Conservation (phyloP, 2,329 filamentous ascomycete genomes). For the Nannizziopsis barbatae region DNA sequence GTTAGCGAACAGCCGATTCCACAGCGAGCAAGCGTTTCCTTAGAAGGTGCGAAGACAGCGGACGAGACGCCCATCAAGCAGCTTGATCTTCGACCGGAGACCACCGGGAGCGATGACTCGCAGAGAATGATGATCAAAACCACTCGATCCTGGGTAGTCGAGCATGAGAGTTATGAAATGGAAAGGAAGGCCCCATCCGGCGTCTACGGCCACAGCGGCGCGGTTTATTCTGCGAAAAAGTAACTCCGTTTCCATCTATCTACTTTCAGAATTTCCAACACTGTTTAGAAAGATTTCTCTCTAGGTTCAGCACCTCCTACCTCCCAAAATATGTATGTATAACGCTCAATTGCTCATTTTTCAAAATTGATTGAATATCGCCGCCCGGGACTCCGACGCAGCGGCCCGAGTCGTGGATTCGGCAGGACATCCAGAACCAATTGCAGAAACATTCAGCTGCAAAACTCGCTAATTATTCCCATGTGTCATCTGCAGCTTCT, state of each 20-base stretch:
- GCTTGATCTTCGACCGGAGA: background rate
- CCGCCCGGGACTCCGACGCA: too few relatives aligned
- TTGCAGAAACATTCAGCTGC: too few relatives aligned
- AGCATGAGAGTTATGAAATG: slow-evolving; percentile 12
- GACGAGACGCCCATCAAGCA: background rate
- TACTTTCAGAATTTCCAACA: background rate
- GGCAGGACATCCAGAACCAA: too few relatives aligned
- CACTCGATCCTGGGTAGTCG: slow-evolving; percentile 16
- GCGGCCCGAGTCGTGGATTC: too few relatives aligned
- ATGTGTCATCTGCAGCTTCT: too few relatives aligned
- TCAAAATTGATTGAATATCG: too few relatives aligned
- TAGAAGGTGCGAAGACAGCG: background rate
- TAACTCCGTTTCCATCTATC: background rate
- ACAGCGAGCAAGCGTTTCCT: background rate
- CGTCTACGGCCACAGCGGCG: background rate
- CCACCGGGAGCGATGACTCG: slow-evolving; percentile 12
- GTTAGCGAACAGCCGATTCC: background rate
- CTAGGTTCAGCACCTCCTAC: too few relatives aligned
- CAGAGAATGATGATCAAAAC: slow-evolving; percentile 18
- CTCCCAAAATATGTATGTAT: too few relatives aligned
- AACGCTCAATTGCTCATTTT: too few relatives aligned
- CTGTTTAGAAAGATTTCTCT: background rate
- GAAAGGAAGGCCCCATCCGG: background rate
- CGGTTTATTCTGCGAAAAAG: background rate
- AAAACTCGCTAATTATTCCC: too few relatives aligned